Evolutionary conservation across 805 yeast genomes (phyloP), one percentile per base, ranked within the genome.

Genomic region (Candida insectalens): DNA sequence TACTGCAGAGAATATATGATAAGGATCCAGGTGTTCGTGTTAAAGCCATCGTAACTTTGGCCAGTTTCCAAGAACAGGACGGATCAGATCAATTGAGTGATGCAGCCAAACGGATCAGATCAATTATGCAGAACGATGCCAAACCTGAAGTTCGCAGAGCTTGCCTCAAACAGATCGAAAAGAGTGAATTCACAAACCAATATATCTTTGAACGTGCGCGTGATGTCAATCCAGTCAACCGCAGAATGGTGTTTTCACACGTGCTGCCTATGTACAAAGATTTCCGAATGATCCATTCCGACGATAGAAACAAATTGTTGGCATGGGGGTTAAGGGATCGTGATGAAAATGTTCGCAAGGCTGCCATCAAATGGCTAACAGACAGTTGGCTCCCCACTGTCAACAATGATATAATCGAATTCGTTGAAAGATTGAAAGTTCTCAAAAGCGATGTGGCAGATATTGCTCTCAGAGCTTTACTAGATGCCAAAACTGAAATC

Each of bases 81-180:
- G 68, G 61, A n/a, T 60, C 60, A 1, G 50, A 44, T 12, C 60
- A 53, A 29, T 49, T 62, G 20, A 65, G 66, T 37, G 64, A 64
- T 38, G 74, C 75, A 5, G 64, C 71, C 3, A 60, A 64, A 29
- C 61, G 60, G 27, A 56, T 75, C 23, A 46, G 70, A 33, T 53
- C 53, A n/a, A 66, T 77, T 0, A 62, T 84, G 45, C 79, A 75
- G 46, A 72, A 79, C 48, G 98, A 89, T 56, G 71, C 83, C 2
- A 79, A 80, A 46, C 77, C 95, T 0, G 97, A 92, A 41, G 95
- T 88, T 1, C 68, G 97, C 43, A 67, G 95, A 39, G 87, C 94
- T 0, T 89, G 89, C 0, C 58, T 87, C 47, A 59, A 80, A 29
- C 83, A 85, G 50, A 53, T 89, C 21, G 74, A 68, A 17, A 78